These are phyloP conservation scores for Citrus mangshanensis DNA, from an alignment of 345 rosid genomes.

Conservation along the genomic window DNA sequence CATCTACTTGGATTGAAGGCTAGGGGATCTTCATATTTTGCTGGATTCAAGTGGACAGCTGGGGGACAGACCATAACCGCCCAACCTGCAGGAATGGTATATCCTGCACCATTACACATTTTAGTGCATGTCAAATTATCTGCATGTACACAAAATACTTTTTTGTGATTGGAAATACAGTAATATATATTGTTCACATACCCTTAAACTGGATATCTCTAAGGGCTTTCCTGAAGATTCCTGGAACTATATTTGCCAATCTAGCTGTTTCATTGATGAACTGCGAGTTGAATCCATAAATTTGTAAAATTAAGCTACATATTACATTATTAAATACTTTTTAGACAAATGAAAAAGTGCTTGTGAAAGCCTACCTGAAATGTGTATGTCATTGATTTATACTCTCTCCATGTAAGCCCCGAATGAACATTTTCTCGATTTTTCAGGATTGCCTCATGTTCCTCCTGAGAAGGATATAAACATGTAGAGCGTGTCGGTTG, in stretches of 20 bases:
- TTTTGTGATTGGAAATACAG: background rate
- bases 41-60: constrained; percentile 81
- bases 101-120: constrained; percentile 46
- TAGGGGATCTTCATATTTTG: constrained; percentile 65
- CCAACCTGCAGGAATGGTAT: constrained; percentile 94
- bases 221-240: constrained; percentile 83
- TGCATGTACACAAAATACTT: background rate
- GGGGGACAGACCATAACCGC: constrained; percentile 93
- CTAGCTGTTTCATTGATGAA: constrained; percentile 89
- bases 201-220: constrained; percentile 72
- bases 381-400: constrained; percentile 94
- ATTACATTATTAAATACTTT: background rate
- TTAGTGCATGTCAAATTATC: background rate
- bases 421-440: constrained; percentile 50
- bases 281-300: constrained; percentile 42
- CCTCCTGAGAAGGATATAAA: constrained; percentile 56
- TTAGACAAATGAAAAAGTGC: background rate
- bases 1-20: constrained; percentile 87
- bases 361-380: constrained; percentile 57
- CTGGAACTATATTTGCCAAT: constrained; percentile 93
- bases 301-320: constrained; percentile 2
- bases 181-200: constrained; percentile 15
- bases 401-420: constrained; percentile 88
- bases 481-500: constrained; percentile 8
- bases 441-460: constrained; percentile 66